Evolutionary conservation across 1,284 basidiomycete species (phyloP).

Genomic region (Trametes polyzona): DNA sequence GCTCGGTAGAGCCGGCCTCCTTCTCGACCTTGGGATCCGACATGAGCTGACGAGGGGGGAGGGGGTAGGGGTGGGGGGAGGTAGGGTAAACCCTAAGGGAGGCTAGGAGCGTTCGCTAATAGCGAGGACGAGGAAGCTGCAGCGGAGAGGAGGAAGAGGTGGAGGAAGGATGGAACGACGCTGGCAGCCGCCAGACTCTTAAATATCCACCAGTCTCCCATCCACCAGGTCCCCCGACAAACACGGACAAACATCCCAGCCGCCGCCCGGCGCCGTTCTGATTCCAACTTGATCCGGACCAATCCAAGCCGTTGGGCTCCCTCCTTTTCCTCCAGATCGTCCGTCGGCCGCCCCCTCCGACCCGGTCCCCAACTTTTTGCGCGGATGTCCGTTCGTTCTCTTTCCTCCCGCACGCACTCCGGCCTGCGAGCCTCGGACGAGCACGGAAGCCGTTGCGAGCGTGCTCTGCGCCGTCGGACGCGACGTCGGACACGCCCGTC

Average conservation of each 20-base stretch:
- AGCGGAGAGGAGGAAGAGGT: slow-evolving; percentile 29
- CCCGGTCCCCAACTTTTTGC: slow-evolving; percentile 10
- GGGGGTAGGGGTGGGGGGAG: slow-evolving; percentile 14
- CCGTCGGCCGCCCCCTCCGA: slow-evolving; percentile 24
- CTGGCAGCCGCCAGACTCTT: slow-evolving; percentile 28
- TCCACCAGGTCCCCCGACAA: slow-evolving; percentile 16
- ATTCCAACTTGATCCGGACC: slow-evolving; percentile 22
- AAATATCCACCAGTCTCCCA: slow-evolving; percentile 24
- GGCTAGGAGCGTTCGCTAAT: slow-evolving; percentile 27
- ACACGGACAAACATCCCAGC: slow-evolving; percentile 23
- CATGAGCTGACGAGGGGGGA: slow-evolving; percentile 28
- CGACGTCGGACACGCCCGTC: slow-evolving; percentile 9
- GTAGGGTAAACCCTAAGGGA: slow-evolving; percentile 32
- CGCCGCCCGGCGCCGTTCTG: slow-evolving; percentile 12
- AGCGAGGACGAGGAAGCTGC: slow-evolving; percentile 24
- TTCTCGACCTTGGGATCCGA: slow-evolving; percentile 38
- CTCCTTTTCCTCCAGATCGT: slow-evolving; percentile 7
- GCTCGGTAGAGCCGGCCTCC: slow-evolving; percentile 37
- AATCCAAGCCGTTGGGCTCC: slow-evolving; percentile 1
- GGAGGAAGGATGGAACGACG: slow-evolving; percentile 30
- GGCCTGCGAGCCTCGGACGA: slow-evolving; percentile 11
- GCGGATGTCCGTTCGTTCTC: slow-evolving; percentile 1
- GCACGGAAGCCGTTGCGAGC: slow-evolving; percentile 13
- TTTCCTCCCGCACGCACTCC: background rate
- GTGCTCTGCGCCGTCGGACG: background rate